Evolutionary conservation across 202 grass and related monocot species (phyloP), one percentile per base, ranked within the genome.

Genomic region (Zizania palustris): DNA sequence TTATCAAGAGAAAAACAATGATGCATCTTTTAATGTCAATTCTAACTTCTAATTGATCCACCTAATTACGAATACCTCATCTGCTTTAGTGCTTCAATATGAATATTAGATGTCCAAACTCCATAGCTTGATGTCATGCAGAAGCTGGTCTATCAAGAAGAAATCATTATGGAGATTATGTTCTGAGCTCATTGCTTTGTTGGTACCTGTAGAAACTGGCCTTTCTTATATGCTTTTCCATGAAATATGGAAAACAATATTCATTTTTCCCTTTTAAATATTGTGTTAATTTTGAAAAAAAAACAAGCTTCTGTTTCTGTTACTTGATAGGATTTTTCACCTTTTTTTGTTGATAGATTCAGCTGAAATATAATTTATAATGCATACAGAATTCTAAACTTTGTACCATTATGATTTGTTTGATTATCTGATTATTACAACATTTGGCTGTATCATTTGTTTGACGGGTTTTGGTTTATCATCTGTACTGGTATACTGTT

Each of bases 341-440:
- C 80, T 74, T 63, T 1, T 58, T 57, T 79, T 85, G 22, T 67
- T 84, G 18, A 39, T 72, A 66, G 60, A 11, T 63, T 28, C 28
- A 28, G 28, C 28, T 28, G 28, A 10, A 60, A 74, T 50, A 33
- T 73, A 66, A 42, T 68, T 68, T 69, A 43, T 15, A 64, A n/a
- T n/a, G 11, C 35, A 70, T 64, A 45, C 3, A 58, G 57, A 16
- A 63, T 81, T 62, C 12, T 48, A 2, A 63, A 37, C 38, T 54
- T 5, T 68, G 28, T 69, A 37, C 5, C 11, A 7, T 60, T 60
- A 28, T 68, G 7, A 41, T 61, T 75, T 63, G 34, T 77, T 75
- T 54, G 33, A 42, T 51, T 11, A 66, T 16, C 41, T 14, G 28
- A 18, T 70, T 61, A 9, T 62, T 60, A 6, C 60, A n/a, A 9